Conservation (phyloP, 305 asterid species). For the Fraxinus greggii region DNA sequence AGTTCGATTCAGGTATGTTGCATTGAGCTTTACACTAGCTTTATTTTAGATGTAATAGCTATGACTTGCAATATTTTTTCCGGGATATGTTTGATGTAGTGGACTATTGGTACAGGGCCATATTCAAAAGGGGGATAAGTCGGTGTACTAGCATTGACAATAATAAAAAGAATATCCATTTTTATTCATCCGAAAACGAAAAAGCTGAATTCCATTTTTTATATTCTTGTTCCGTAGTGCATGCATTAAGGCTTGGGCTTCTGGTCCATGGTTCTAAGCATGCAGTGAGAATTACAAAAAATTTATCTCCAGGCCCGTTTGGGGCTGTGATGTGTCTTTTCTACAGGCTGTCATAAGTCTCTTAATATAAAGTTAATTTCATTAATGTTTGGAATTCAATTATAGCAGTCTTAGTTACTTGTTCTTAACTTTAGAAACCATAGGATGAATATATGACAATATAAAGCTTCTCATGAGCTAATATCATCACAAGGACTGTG, state of each 20-base stretch:
- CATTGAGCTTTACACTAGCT: constrained; percentile 18
- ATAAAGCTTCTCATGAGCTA: not conserved
- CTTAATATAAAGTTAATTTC: not conserved
- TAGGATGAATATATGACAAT: not conserved
- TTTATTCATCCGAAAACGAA: not conserved
- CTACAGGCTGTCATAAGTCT: not conserved
- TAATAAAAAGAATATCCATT: not conserved
- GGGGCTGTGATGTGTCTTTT: not conserved
- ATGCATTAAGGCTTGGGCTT: constrained; percentile 6
- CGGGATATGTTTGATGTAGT: constrained; percentile 1
- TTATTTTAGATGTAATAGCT: not conserved
- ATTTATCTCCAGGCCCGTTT: constrained; percentile 13
- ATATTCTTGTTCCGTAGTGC: constrained; percentile 5
- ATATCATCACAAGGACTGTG: not conserved
- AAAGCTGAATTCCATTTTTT: not conserved
- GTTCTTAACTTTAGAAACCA: not conserved
- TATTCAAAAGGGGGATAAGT: not conserved
- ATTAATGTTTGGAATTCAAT: not conserved
- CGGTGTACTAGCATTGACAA: not conserved
- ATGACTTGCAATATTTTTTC: not conserved
- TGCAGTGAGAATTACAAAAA: constrained; percentile 11
- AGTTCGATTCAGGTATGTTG: constrained; percentile 93
- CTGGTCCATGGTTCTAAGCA: constrained; percentile 1
- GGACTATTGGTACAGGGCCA: not conserved
- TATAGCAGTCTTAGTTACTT: not conserved